Conservation (phyloP, 331 rosid species). For the Phaseolus coccineus region DNA sequence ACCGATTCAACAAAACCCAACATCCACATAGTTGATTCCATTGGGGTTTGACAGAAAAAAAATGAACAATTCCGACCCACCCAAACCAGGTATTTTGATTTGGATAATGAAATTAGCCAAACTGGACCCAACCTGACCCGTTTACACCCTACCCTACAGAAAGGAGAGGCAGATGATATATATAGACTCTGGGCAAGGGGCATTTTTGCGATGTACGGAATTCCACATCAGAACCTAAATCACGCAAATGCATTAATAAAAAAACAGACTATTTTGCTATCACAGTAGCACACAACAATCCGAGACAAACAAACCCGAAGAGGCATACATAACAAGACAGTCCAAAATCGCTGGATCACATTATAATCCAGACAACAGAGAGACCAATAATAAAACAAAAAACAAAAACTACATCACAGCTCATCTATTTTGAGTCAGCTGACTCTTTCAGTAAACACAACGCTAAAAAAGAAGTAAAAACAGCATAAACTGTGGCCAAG, state of each 20-base stretch:
- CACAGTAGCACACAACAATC: neutral
- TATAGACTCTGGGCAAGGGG: neutral
- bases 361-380: slow-evolving; percentile 24
- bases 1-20: neutral
- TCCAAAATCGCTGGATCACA: slow-evolving; percentile 2
- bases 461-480: slow-evolving; percentile 2
- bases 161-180: neutral
- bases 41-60: neutral
- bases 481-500: slow-evolving; percentile 29
- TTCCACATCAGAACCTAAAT: slow-evolving; percentile 17
- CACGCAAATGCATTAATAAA: neutral
- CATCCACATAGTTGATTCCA: neutral
- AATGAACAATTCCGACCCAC: neutral
- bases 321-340: slow-evolving; percentile 28
- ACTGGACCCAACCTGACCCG: too few species aligned
- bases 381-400: neutral
- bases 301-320: slow-evolving; percentile 1
- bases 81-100: too few species aligned
- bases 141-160: neutral
- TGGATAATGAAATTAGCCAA: neutral
- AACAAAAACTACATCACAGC: neutral
- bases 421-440: neutral
- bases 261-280: neutral
- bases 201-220: neutral
- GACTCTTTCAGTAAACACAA: neutral